A percentile compares a stretch with the other conserved stretches of the same genome.
Conservation (phyloP, 2,329 filamentous ascomycete genomes). For the Aulographum hederae region DNA sequence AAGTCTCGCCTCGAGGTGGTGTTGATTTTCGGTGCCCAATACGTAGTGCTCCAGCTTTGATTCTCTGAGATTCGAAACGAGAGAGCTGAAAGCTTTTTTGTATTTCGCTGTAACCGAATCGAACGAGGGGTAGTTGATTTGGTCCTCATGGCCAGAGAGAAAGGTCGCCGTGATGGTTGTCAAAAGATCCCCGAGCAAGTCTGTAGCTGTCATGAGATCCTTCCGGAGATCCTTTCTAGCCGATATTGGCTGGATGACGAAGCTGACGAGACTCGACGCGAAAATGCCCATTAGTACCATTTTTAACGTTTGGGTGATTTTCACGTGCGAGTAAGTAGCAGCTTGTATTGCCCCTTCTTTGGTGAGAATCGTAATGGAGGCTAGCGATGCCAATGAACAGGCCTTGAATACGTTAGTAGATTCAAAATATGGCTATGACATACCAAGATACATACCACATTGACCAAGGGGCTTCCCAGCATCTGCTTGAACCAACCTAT, state of each 20-base stretch:
- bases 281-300: constrained; percentile 66
- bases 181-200: constrained; percentile 63
- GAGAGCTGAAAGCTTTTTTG: constrained; percentile 45
- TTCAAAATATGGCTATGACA: no score
- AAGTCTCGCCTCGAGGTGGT: constrained; percentile 59
- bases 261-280: constrained; percentile 53
- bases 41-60: constrained; percentile 81
- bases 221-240: constrained; percentile 56
- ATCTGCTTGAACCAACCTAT: constrained; percentile 33
- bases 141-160: constrained; percentile 62
- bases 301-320: constrained; percentile 66
- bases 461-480: constrained; percentile 20
- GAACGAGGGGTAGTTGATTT: constrained; percentile 51
- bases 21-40: constrained; percentile 60
- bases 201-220: constrained; percentile 56
- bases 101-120: constrained; percentile 43
- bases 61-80: constrained; percentile 65
- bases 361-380: constrained; percentile 75
- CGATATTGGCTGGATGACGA: constrained; percentile 61
- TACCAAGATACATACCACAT: constrained; percentile 15
- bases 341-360: constrained; percentile 79
- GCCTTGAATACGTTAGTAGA: constrained; percentile 21
- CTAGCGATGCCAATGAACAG: constrained; percentile 70
- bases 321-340: constrained; percentile 63
- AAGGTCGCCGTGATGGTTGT: constrained; percentile 70